Conservation (phyloP, 2,329 filamentous ascomycete species). For the Talaromyces verruculosus region DNA sequence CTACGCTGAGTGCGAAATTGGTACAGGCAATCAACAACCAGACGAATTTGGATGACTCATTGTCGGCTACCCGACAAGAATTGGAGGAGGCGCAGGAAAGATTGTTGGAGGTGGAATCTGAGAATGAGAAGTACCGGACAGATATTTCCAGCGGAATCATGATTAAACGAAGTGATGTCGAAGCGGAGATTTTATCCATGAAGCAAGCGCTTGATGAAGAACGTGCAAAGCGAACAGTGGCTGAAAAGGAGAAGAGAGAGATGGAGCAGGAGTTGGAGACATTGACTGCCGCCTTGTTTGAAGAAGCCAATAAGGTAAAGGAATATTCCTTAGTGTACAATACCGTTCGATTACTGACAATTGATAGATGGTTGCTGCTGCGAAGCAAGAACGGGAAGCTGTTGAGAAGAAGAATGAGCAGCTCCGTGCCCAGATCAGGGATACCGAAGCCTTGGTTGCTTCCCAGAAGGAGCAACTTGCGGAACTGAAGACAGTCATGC, state of each 20-base stretch:
- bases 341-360: slow-evolving; percentile 22
- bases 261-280: slow-evolving; percentile 92
- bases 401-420: slow-evolving; percentile 84
- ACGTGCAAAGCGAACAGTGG: slow-evolving; percentile 61
- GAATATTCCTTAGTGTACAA: not conserved
- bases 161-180: slow-evolving; percentile 71
- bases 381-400: slow-evolving; percentile 78
- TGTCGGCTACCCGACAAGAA: slow-evolving; percentile 80
- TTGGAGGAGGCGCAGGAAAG: slow-evolving; percentile 69
- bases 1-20: slow-evolving; percentile 88
- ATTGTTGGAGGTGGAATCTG: slow-evolving; percentile 67
- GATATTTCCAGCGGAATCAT: slow-evolving; percentile 72
- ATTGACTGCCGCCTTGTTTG: slow-evolving; percentile 88
- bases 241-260: slow-evolving; percentile 76
- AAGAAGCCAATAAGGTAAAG: slow-evolving; percentile 83
- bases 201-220: slow-evolving; percentile 64
- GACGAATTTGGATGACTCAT: slow-evolving; percentile 82
- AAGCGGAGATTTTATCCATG: slow-evolving; percentile 66
- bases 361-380: slow-evolving; percentile 79
- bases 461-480: slow-evolving; percentile 92
- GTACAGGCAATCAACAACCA: slow-evolving; percentile 98
- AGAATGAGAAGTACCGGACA: slow-evolving; percentile 67
- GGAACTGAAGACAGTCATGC: slow-evolving; percentile 89
- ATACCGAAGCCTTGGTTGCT: slow-evolving; percentile 79
- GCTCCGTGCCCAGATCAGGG: slow-evolving; percentile 77